A percentile compares a stretch with the other conserved stretches of the same genome.
These are phyloP conservation scores for Aphanoascus verrucosus DNA, from an alignment of 2,329 filamentous ascomycete species.

Conservation along the genomic window DNA sequence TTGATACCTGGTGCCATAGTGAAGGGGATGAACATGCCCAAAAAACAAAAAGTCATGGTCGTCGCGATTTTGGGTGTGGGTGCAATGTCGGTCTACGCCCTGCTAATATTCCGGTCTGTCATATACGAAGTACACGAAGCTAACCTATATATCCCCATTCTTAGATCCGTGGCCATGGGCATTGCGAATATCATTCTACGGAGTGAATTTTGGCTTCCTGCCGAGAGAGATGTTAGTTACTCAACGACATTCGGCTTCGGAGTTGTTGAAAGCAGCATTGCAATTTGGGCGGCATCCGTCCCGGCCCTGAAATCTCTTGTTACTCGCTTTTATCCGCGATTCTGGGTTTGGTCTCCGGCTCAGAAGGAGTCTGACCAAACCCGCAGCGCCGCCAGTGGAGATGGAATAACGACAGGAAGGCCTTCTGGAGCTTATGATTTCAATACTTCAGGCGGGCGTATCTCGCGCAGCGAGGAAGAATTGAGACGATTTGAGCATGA, in stretches of 20 bases:
- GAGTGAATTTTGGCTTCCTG: neutral
- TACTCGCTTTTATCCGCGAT: conserved; percentile 10
- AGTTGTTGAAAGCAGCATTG: conserved; percentile 11
- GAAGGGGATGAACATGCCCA: conserved; percentile 14
- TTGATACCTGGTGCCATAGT: conserved; percentile 13
- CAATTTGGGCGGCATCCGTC: conserved; percentile 11
- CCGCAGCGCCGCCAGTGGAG: neutral
- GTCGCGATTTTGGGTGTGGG: conserved; percentile 13
- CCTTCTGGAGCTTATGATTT: neutral
- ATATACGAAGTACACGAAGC: neutral
- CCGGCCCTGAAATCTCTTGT: conserved; percentile 13
- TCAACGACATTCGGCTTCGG: conserved; percentile 9
- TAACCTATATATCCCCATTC: neutral
- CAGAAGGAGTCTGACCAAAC: neutral
- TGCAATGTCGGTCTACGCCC: conserved; percentile 2
- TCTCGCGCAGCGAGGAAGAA: conserved; percentile 7
- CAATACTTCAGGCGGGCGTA: neutral
- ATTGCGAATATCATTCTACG: conserved; percentile 5
- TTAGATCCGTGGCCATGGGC: conserved; percentile 3
- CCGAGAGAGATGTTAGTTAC: neutral
- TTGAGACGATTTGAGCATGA: conserved; percentile 13
- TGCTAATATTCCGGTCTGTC: neutral
- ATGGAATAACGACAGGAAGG: neutral
- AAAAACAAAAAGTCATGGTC: conserved; percentile 11
- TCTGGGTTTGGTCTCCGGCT: neutral